These are phyloP conservation scores for Pleurotus tuoliensis DNA, from an alignment of 768 basidiomycete genomes.

Conservation along the genomic window DNA sequence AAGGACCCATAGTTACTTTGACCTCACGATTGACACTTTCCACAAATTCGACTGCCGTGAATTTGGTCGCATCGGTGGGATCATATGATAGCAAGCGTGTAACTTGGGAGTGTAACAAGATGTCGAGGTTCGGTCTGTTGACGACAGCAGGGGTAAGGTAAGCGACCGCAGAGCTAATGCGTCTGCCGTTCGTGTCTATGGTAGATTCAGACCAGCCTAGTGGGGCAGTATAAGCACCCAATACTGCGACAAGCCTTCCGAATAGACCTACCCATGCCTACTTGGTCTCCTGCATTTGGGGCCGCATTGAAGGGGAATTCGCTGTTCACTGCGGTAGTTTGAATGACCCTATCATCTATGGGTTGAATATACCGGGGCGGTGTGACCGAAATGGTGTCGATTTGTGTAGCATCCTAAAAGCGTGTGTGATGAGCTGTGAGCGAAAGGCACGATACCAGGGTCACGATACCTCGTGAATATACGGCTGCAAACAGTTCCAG, in stretches of 20 bases:
- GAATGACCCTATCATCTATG: constrained; percentile 17
- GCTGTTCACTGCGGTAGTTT: constrained; percentile 18
- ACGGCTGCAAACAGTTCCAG: constrained; percentile 21
- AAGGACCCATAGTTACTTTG: constrained; percentile 11
- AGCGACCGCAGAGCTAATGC: constrained; percentile 25
- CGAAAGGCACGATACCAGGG: not conserved
- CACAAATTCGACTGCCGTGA: not conserved
- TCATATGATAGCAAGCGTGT: not conserved
- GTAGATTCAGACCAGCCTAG: constrained; percentile 26
- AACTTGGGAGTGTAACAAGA: constrained; percentile 18
- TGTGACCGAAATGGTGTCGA: constrained; percentile 12
- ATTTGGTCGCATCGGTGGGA: not conserved
- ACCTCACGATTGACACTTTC: constrained; percentile 9
- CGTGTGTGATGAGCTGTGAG: not conserved
- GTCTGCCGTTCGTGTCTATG: constrained; percentile 20
- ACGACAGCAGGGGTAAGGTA: constrained; percentile 23
- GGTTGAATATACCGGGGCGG: constrained; percentile 15
- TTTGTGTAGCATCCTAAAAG: no score
- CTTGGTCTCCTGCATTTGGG: constrained; percentile 24
- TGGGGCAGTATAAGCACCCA: not conserved
- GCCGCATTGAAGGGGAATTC: constrained; percentile 30
- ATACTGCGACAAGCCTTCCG: not conserved
- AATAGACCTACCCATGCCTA: constrained; percentile 22
- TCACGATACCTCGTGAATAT: constrained; percentile 16
- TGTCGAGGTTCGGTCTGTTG: constrained; percentile 26